A percentile compares a stretch with the other conserved stretches of the same genome.
Evolutionary conservation across 148 eudicot genomes (phyloP).

Genomic region (Gaultheria prostrata): DNA sequence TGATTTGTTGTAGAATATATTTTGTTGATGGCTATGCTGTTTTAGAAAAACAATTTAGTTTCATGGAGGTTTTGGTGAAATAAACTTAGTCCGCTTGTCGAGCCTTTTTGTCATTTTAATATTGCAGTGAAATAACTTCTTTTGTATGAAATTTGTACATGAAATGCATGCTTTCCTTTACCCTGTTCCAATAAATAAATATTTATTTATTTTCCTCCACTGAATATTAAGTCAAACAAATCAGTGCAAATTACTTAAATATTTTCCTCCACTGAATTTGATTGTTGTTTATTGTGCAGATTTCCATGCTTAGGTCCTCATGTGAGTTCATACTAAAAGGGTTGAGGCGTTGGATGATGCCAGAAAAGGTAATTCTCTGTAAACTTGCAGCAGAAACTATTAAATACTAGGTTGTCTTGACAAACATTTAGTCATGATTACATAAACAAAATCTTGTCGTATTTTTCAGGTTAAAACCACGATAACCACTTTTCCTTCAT

Average conservation of each 20-base stretch:
- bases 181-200: too few relatives aligned
- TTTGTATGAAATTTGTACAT: neutral
- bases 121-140: neutral
- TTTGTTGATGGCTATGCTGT: neutral
- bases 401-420: neutral
- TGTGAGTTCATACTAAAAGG: constrained; percentile 41
- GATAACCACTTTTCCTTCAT: constrained; percentile 43
- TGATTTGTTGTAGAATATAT: neutral
- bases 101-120: neutral
- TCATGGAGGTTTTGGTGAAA: neutral
- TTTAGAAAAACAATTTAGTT: neutral
- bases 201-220: neutral
- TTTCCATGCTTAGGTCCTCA: constrained; percentile 28
- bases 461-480: constrained; percentile 41
- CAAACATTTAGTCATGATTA: neutral
- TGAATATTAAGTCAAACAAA: too few relatives aligned
- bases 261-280: neutral
- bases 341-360: constrained; percentile 48
- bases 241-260: too few relatives aligned
- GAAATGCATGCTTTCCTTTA: neutral
- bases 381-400: neutral
- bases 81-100: neutral
- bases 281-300: constrained; percentile 25
- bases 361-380: constrained; percentile 41
- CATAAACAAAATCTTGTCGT: neutral